A percentile compares a stretch with the other conserved stretches of the same genome.
These are phyloP conservation scores for Mycosphaerella arachidis DNA, from an alignment of 2,329 filamentous ascomycete genomes.

Conservation along the genomic window DNA sequence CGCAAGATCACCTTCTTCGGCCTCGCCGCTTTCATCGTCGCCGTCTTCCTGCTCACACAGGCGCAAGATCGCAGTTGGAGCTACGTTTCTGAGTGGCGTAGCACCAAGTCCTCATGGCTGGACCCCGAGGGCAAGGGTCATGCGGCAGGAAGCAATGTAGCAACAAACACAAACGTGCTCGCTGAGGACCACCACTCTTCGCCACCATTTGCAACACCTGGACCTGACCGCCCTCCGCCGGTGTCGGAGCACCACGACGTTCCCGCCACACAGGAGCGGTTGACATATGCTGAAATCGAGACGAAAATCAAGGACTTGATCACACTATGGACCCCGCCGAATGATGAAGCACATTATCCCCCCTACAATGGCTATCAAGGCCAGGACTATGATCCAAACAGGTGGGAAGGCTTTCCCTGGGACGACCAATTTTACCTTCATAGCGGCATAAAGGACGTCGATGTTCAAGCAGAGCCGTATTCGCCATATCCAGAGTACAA, in stretches of 20 bases:
- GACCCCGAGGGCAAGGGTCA: constrained; percentile 9
- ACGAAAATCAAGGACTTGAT: constrained; percentile 40
- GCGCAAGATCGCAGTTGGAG: constrained; percentile 16
- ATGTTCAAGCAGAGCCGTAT: constrained; percentile 53
- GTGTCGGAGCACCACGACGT: neutral
- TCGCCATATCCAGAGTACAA: constrained; percentile 71
- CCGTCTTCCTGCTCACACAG: constrained; percentile 22
- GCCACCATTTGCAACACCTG: neutral
- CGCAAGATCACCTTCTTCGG: constrained; percentile 37
- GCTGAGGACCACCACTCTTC: neutral
- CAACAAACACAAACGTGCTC: neutral
- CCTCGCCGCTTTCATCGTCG: constrained; percentile 32
- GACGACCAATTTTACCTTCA: constrained; percentile 39
- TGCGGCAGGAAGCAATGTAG: neutral
- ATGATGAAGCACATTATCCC: constrained; percentile 41
- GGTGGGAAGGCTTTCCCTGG: constrained; percentile 45
- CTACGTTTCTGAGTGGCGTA: neutral
- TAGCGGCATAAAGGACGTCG: constrained; percentile 25
- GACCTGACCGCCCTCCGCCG: neutral
- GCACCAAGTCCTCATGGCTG: constrained; percentile 15
- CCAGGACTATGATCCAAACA: constrained; percentile 45
- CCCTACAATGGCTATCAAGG: constrained; percentile 41
- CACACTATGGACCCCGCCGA: constrained; percentile 36
- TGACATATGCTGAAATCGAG: constrained; percentile 14
- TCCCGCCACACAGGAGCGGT: neutral